Conservation (phyloP, 495 filamentous ascomycete genomes). For the Staphylotrichum tortipilum region DNA sequence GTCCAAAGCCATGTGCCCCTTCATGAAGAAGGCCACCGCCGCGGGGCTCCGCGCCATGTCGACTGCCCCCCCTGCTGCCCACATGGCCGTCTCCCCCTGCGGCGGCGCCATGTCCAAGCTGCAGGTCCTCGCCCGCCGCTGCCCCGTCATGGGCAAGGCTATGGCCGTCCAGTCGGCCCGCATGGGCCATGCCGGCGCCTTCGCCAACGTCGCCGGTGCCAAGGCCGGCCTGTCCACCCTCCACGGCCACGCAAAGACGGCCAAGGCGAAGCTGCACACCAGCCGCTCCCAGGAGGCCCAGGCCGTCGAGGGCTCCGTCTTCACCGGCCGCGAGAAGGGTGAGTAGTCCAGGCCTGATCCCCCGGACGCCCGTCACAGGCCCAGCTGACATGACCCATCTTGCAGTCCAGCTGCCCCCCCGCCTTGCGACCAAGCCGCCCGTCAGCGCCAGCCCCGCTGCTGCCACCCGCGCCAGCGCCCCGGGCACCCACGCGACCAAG, state of each 20-base stretch:
- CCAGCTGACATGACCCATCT: slow-evolving; percentile 14
- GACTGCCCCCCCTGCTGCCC: slow-evolving; percentile 60
- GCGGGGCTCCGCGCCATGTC: slow-evolving; percentile 82
- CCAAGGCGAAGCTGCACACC: slow-evolving; percentile 72
- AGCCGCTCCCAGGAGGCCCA: slow-evolving; percentile 63
- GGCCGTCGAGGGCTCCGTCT: slow-evolving; percentile 54
- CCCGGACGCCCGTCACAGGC: too few relatives aligned
- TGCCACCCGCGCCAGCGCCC: slow-evolving; percentile 14
- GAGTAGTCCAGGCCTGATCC: too few relatives aligned
- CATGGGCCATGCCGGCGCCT: slow-evolving; percentile 25
- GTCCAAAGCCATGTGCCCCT: slow-evolving; percentile 91
- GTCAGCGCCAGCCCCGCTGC: slow-evolving; percentile 8
- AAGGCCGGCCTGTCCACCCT: slow-evolving; percentile 38
- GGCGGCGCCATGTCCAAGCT: slow-evolving; percentile 95
- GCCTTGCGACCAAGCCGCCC: slow-evolving; percentile 28
- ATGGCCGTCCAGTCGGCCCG: slow-evolving; percentile 74
- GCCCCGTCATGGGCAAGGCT: slow-evolving; percentile 98
- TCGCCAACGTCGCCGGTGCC: slow-evolving; percentile 20
- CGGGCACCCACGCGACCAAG: slow-evolving; percentile 33
- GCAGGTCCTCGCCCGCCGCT: slow-evolving; percentile 86
- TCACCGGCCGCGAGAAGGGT: slow-evolving; percentile 50
- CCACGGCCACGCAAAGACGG: slow-evolving; percentile 38
- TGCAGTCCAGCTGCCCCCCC: slow-evolving; percentile 34
- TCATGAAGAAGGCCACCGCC: slow-evolving; percentile 88
- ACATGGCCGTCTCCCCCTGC: slow-evolving; percentile 58